A percentile compares a stretch with the other conserved stretches of the same genome.
Evolutionary conservation across 23 red algal species (phyloP).

Genomic region (Gracilaria gracilis): DNA sequence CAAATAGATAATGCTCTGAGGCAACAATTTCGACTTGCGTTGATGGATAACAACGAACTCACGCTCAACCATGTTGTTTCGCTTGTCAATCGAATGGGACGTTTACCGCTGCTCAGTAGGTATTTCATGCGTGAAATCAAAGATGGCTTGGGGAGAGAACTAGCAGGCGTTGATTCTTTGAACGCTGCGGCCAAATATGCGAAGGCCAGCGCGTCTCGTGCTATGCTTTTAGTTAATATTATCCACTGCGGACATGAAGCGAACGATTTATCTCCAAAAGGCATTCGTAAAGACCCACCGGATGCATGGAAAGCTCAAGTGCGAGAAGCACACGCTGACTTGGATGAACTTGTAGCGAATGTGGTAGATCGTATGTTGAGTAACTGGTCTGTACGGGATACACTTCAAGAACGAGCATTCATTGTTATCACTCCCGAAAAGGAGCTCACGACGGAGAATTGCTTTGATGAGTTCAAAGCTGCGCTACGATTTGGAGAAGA

Average conservation of each 20-base stretch:
- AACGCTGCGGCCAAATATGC: constrained; percentile 8
- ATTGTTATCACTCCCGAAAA: constrained; percentile 38
- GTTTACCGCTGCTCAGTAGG: constrained; percentile 46
- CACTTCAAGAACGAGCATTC: constrained; percentile 18
- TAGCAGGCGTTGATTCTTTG: constrained; percentile 34
- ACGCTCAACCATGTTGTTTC: constrained; percentile 50
- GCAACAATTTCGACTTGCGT: constrained; percentile 41
- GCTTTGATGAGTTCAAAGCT: constrained; percentile 74
- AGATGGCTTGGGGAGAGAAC: constrained; percentile 30
- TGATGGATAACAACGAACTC: constrained; percentile 30
- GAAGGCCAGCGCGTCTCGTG: constrained; percentile 35
- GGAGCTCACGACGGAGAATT: constrained; percentile 33
- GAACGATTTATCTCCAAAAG: neutral
- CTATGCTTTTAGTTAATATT: constrained; percentile 33
- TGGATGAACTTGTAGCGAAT: constrained; percentile 52
- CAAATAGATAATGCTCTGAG: constrained; percentile 56
- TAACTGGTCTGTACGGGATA: neutral
- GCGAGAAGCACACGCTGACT: constrained; percentile 35
- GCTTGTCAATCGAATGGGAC: constrained; percentile 50
- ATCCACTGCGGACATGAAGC: constrained; percentile 22
- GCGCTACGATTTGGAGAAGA: constrained; percentile 58
- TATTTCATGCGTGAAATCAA: constrained; percentile 65
- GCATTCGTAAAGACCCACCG: neutral
- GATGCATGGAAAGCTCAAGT: constrained; percentile 27
- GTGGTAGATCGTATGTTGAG: constrained; percentile 44